Conservation (phyloP, 2,329 filamentous ascomycete genomes). For the Pseudogymnoascus sp. region DNA sequence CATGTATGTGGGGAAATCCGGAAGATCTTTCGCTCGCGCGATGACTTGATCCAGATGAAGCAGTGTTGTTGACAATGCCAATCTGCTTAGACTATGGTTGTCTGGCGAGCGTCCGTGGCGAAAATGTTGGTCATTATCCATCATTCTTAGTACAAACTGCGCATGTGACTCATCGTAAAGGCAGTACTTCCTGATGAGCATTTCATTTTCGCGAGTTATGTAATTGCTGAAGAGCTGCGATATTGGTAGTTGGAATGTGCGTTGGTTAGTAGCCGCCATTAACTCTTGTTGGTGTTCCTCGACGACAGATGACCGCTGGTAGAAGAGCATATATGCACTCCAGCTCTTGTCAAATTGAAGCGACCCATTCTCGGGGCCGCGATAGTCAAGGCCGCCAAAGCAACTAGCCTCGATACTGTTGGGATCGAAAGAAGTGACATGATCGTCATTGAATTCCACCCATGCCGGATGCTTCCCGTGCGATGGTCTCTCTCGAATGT, state of each 20-base stretch:
- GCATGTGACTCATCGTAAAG: slow-evolving; percentile 67
- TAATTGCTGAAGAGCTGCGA: slow-evolving; percentile 41
- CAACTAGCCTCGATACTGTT: slow-evolving; percentile 64
- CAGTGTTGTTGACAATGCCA: slow-evolving; percentile 47
- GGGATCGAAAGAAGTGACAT: slow-evolving; percentile 68
- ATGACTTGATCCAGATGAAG: slow-evolving; percentile 69
- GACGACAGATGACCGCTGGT: slow-evolving; percentile 68
- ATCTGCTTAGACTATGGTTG: slow-evolving; percentile 36
- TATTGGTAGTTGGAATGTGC: slow-evolving; percentile 39
- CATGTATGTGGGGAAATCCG: slow-evolving; percentile 51
- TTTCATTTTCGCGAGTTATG: slow-evolving; percentile 64
- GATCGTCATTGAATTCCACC: slow-evolving; percentile 93
- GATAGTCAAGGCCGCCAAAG: slow-evolving; percentile 63
- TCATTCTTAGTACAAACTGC: slow-evolving; percentile 54
- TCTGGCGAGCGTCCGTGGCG: slow-evolving; percentile 28
- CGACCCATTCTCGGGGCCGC: slow-evolving; percentile 36
- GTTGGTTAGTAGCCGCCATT: slow-evolving; percentile 27
- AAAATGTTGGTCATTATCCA: slow-evolving; percentile 46
- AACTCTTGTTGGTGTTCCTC: slow-evolving; percentile 42
- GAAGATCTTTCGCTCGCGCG: slow-evolving; percentile 59
- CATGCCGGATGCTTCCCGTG: slow-evolving; percentile 45
- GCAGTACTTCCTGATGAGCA: slow-evolving; percentile 67
- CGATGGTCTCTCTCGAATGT: slow-evolving; percentile 70
- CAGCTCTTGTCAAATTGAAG: slow-evolving; percentile 57
- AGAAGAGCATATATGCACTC: slow-evolving; percentile 98